Evolutionary conservation across 176 grass and related monocot genomes (phyloP).

Genomic region (Guadua angustifolia): DNA sequence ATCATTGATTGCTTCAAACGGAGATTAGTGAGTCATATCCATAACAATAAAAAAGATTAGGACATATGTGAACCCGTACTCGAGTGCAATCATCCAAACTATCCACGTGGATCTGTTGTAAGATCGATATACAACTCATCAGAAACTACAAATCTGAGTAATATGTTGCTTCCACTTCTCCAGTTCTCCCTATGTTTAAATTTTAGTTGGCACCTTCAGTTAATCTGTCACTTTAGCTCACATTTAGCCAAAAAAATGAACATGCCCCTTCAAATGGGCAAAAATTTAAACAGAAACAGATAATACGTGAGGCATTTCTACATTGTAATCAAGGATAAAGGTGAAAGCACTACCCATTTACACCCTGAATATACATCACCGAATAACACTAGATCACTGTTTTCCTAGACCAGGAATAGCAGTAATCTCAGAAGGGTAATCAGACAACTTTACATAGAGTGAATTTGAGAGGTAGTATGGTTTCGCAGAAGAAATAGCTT

Average conservation of each 20-base stretch:
- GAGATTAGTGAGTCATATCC: background rate
- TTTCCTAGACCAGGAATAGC: constrained; percentile 38
- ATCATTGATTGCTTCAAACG: background rate
- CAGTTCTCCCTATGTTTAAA: background rate
- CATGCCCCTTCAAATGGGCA: background rate
- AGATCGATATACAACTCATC: background rate
- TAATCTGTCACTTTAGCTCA: background rate
- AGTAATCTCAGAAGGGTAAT: constrained; percentile 59
- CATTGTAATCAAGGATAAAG: constrained; percentile 46
- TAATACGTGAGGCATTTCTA: constrained; percentile 26
- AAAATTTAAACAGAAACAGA: background rate
- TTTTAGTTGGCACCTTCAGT: constrained; percentile 8
- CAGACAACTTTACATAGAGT: constrained; percentile 51
- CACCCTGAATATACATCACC: constrained; percentile 15
- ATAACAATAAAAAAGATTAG: background rate
- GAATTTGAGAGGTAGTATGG: constrained; percentile 60
- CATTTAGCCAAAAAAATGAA: background rate
- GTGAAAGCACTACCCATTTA: constrained; percentile 15
- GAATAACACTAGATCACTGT: constrained; percentile 32
- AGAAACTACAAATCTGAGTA: background rate
- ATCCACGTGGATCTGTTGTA: background rate
- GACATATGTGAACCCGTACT: background rate
- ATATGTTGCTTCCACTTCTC: background rate
- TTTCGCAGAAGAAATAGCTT: constrained; percentile 34
- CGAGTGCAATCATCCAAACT: background rate